phyloP scores from a whole-genome alignment of 2,329 filamentous ascomycete genomes.

The Ophiostoma piceae region DNA sequence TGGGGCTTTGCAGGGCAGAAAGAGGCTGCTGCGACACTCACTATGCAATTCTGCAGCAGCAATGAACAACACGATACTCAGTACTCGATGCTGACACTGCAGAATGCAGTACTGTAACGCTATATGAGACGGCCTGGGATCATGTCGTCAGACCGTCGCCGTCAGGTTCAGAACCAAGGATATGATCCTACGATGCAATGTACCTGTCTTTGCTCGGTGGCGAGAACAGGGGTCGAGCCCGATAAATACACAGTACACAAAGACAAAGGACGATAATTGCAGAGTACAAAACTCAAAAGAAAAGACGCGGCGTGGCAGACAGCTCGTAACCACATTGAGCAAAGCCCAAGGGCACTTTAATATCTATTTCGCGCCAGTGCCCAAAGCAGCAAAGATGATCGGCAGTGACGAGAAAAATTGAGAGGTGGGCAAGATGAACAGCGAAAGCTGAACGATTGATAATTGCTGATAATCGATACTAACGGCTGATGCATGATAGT shows the following conservation, averaged over 20 bases:
- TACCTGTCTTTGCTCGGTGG: not conserved
- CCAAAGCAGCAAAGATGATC: conserved; percentile 13
- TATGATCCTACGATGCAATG: not conserved
- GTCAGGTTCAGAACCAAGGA: not conserved
- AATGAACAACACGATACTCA: not conserved
- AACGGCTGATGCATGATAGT: not conserved
- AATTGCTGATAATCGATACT: not conserved
- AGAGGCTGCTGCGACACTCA: conserved; percentile 9
- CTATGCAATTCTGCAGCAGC: not conserved
- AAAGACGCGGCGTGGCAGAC: conserved; percentile 17
- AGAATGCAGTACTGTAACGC: conserved; percentile 3
- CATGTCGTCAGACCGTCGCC: conserved; percentile 1
- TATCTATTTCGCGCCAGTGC: not conserved
- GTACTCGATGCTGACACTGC: not conserved
- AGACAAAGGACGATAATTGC: not conserved
- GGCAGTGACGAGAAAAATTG: not conserved
- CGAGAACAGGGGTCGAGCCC: conserved; percentile 19
- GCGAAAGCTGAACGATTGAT: conserved; percentile 2
- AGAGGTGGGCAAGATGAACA: not conserved
- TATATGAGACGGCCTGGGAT: conserved; percentile 6
- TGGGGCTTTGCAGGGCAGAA: not conserved
- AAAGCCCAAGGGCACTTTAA: not conserved
- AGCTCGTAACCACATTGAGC: conserved; percentile 13
- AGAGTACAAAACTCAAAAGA: not conserved
- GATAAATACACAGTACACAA: not conserved